Evolutionary conservation across 805 yeast genomes (phyloP).

Genomic region (Grigorovia yakushimaensis): DNA sequence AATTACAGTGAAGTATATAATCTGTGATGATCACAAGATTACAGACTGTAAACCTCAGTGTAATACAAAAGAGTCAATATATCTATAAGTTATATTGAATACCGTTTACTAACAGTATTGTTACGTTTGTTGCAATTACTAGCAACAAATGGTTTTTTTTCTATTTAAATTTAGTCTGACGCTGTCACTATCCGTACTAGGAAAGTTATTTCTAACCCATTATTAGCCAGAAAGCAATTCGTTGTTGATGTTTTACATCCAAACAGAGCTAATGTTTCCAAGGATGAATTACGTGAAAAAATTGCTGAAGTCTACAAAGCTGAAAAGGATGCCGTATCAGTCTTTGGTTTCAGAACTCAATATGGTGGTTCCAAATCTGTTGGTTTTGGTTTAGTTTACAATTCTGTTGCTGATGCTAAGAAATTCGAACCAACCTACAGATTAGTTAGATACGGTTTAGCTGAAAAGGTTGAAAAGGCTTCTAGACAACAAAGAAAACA

Average conservation of each 20-base stretch:
- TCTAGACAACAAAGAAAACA: constrained; percentile 99
- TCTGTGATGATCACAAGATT: no score
- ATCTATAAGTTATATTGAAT: no score
- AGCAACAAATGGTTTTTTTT: no score
- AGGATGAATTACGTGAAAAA: constrained; percentile 97
- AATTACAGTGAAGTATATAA: no score
- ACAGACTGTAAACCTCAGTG: no score
- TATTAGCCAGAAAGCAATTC: constrained; percentile 98
- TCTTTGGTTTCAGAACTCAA: constrained; percentile 98
- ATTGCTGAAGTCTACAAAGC: constrained; percentile 82
- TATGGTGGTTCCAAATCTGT: constrained; percentile 99
- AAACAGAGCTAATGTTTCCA: constrained; percentile 97
- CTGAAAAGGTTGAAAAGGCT: constrained; percentile 90
- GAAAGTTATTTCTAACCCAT: constrained; percentile 97
- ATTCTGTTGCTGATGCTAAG: constrained; percentile 95
- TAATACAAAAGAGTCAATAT: no score
- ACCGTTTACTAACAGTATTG: neutral
- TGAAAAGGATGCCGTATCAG: constrained; percentile 90
- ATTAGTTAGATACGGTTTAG: constrained; percentile 97
- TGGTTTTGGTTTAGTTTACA: constrained; percentile 98
- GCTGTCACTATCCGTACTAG: constrained; percentile 99
- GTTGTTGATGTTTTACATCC: constrained; percentile 99
- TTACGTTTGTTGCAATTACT: no score
- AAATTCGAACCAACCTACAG: constrained; percentile 99
- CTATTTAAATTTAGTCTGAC: constrained; percentile 61